A percentile compares a stretch with the other conserved stretches of the same genome.
Conservation (phyloP, 139 green algal genomes). For the Tetraselmis striata region DNA sequence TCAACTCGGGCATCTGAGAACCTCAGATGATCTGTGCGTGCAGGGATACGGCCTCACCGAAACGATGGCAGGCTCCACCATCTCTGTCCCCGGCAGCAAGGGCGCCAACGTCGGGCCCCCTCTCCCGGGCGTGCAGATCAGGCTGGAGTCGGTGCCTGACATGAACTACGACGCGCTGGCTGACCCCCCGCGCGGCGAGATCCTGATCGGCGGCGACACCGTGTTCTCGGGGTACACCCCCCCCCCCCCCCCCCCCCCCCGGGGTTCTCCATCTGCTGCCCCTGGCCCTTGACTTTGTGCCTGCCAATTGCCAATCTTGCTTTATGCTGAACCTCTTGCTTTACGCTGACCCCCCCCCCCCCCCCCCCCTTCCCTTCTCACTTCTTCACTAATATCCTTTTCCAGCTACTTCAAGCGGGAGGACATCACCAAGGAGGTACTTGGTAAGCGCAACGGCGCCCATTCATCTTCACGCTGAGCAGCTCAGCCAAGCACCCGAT, state of each 20-base stretch:
- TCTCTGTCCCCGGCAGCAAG: conserved; percentile 48
- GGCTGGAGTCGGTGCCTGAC: conserved; percentile 83
- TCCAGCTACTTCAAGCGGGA: conserved; percentile 1
- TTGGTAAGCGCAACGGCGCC: not conserved
- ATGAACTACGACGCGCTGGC: conserved; percentile 82
- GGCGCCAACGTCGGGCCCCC: conserved; percentile 58
- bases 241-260: too few relatives aligned
- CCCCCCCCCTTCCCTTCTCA: not conserved
- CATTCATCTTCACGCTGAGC: too few relatives aligned
- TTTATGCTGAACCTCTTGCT: too few relatives aligned
- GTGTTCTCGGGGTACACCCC: conserved; percentile 91
- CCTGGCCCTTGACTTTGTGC: not conserved
- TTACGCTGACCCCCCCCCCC: not conserved
- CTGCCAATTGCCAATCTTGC: not conserved
- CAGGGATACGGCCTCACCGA: conserved; percentile 90
- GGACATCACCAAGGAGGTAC: not conserved
- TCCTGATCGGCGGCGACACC: conserved; percentile 62
- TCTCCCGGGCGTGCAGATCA: conserved; percentile 56
- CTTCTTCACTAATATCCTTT: too few relatives aligned
- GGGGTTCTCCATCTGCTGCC: too few relatives aligned
- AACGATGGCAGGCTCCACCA: conserved; percentile 73
- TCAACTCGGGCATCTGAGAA: too few relatives aligned
- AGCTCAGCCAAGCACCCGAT: too few relatives aligned
- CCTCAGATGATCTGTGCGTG: too few relatives aligned
- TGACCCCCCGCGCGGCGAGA: conserved; percentile 47